Conservation (phyloP, 495 filamentous ascomycete species). For the Lasiosphaeria miniovina region DNA sequence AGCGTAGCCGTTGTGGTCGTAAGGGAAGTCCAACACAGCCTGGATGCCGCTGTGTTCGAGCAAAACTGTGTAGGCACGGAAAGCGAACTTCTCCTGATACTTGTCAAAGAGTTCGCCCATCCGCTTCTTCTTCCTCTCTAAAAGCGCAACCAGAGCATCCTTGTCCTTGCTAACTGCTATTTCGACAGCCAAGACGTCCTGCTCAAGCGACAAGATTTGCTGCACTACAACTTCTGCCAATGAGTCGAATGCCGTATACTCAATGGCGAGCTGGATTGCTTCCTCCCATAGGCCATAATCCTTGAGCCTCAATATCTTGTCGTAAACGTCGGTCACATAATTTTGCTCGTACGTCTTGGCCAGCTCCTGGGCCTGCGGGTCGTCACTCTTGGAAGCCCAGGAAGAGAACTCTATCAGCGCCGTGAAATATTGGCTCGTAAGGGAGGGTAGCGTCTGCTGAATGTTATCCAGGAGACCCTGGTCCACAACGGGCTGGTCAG, state of each 20-base stretch:
- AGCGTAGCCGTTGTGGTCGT: constrained; percentile 59
- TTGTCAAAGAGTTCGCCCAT: constrained; percentile 63
- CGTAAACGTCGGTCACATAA: constrained; percentile 38
- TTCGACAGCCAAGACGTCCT: constrained; percentile 19
- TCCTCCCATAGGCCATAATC: constrained; percentile 65
- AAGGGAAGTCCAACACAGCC: constrained; percentile 63
- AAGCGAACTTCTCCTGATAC: constrained; percentile 75
- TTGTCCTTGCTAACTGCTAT: constrained; percentile 22
- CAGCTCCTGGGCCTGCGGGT: constrained; percentile 30
- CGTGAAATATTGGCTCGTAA: constrained; percentile 46
- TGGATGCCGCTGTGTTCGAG: constrained; percentile 63
- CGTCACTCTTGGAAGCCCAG: constrained; percentile 39
- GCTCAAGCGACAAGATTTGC: constrained; percentile 35
- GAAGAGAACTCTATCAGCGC: constrained; percentile 40
- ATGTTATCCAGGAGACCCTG: constrained; percentile 32
- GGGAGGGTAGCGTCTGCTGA: constrained; percentile 36
- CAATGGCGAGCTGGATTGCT: constrained; percentile 71
- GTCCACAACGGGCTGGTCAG: constrained; percentile 17
- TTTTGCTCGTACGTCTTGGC: constrained; percentile 35
- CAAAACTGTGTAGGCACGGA: constrained; percentile 72
- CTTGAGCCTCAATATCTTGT: constrained; percentile 51
- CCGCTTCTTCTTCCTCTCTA: constrained; percentile 34
- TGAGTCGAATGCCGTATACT: constrained; percentile 65
- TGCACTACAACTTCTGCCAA: constrained; percentile 58
- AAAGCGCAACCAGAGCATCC: constrained; percentile 25